Evolutionary conservation across 202 grass and related monocot genomes (phyloP).

Genomic region (Tripidium arundinaceum): DNA sequence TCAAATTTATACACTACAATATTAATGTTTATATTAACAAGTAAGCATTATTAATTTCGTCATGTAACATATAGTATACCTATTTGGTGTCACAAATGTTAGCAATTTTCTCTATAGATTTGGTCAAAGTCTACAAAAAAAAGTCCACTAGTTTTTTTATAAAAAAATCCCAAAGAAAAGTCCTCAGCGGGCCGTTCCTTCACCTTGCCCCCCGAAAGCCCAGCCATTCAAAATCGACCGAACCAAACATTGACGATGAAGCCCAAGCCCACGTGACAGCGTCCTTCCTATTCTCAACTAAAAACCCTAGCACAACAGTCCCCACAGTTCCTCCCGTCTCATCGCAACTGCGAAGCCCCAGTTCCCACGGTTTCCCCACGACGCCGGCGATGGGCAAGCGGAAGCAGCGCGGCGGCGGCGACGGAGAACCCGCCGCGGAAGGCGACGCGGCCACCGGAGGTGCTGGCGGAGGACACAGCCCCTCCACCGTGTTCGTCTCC

Average conservation of each 20-base stretch:
- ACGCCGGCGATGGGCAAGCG: conserved; percentile 71
- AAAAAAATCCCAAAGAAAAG: not conserved
- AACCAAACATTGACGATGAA: not conserved
- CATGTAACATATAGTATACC: not conserved
- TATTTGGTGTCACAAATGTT: not conserved
- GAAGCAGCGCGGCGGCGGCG: conserved; percentile 43
- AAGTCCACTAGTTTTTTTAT: not conserved
- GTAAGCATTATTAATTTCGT: not conserved
- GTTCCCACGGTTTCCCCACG: not conserved
- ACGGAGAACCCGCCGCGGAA: not conserved
- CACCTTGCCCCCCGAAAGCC: not conserved
- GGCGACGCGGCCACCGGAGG: conserved; percentile 13
- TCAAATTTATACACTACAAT: not conserved
- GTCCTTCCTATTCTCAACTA: not conserved
- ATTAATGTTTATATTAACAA: not conserved
- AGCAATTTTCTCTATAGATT: not conserved
- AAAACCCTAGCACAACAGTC: conserved; percentile 49
- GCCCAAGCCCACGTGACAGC: not conserved
- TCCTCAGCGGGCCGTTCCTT: not conserved
- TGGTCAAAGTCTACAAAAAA: not conserved
- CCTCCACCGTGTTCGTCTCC: conserved; percentile 81
- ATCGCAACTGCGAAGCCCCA: not conserved
- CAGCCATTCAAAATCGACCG: not conserved
- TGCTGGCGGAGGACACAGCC: conserved; percentile 41
- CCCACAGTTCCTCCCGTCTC: not conserved